These are phyloP conservation scores for Aspergillus bridgeri DNA, from an alignment of 495 filamentous ascomycete genomes.

Conservation along the genomic window DNA sequence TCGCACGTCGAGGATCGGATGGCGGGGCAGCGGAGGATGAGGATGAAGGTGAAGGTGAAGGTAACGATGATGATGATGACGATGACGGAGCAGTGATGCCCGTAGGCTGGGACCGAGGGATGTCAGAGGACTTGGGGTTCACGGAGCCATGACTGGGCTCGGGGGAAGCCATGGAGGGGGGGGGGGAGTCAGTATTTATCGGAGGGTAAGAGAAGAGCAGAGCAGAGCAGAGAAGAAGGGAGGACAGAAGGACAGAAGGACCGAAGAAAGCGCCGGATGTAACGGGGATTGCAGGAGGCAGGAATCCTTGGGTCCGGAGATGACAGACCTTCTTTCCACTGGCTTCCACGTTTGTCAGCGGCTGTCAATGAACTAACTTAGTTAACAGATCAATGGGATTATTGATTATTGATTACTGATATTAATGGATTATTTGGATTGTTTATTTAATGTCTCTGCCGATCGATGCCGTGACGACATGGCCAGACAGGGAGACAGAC, in stretches of 20 bases:
- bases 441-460: too few relatives aligned
- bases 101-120: background rate
- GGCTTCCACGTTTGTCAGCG: too few relatives aligned
- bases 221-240: background rate
- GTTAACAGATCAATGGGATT: too few relatives aligned
- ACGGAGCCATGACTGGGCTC: constrained; percentile 12
- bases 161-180: constrained; percentile 21
- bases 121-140: constrained; percentile 6
- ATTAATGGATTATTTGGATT: too few relatives aligned
- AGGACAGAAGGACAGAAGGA: background rate
- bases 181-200: too few relatives aligned
- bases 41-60: constrained; percentile 14
- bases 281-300: background rate
- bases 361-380: background rate
- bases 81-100: constrained; percentile 9
- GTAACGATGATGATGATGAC: constrained; percentile 8
- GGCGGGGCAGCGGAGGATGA: too few relatives aligned
- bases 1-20: constrained; percentile 10
- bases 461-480: too few relatives aligned
- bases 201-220: too few relatives aligned
- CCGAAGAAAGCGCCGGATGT: background rate
- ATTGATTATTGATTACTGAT: too few relatives aligned
- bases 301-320: background rate
- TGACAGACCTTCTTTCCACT: too few relatives aligned
- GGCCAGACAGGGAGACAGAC: too few relatives aligned